Percentiles rank a stretch among this genome's conserved stretches.
These are phyloP conservation scores for Serendipita sp. DNA, from an alignment of 768 basidiomycete genomes.

Conservation along the genomic window DNA sequence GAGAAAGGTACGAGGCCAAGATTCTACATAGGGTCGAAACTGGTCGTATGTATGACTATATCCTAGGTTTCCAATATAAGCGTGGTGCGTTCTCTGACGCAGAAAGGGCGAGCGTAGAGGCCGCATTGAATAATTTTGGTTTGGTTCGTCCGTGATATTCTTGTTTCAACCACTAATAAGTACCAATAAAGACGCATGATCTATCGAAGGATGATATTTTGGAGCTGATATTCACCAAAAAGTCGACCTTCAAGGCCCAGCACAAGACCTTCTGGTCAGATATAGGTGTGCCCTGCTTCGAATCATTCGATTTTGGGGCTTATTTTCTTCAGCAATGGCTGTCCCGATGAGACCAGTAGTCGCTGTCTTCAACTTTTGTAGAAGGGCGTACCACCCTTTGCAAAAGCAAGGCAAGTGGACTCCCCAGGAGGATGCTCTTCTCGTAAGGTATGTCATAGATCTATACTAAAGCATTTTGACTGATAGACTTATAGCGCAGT, in stretches of 20 bases:
- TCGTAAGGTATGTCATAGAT: conserved; percentile 59
- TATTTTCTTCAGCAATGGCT: conserved; percentile 37
- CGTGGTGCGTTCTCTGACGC: conserved; percentile 76
- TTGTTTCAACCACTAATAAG: background rate
- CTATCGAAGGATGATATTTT: conserved; percentile 39
- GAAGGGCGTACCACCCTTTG: conserved; percentile 52
- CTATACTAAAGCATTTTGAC: too few relatives aligned
- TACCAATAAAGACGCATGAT: conserved; percentile 29
- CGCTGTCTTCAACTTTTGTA: conserved; percentile 71
- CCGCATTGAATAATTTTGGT: conserved; percentile 50
- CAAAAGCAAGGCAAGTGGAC: conserved; percentile 59
- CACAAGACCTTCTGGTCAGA: conserved; percentile 66
- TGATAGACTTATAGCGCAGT: conserved; percentile 38
- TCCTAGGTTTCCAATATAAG: conserved; percentile 63
- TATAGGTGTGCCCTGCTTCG: conserved; percentile 38
- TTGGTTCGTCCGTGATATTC: conserved; percentile 27
- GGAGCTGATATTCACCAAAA: conserved; percentile 41
- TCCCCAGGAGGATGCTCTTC: conserved; percentile 42
- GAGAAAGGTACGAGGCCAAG: conserved; percentile 38
- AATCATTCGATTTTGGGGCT: background rate
- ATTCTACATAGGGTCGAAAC: too few relatives aligned
- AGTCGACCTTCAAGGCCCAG: conserved; percentile 42
- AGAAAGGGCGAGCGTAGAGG: conserved; percentile 50
- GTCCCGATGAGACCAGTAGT: conserved; percentile 65
- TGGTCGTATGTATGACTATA: background rate